Conservation (phyloP, 805 yeast genomes). For the Cyberlindnera nakhonratchasimensis region DNA sequence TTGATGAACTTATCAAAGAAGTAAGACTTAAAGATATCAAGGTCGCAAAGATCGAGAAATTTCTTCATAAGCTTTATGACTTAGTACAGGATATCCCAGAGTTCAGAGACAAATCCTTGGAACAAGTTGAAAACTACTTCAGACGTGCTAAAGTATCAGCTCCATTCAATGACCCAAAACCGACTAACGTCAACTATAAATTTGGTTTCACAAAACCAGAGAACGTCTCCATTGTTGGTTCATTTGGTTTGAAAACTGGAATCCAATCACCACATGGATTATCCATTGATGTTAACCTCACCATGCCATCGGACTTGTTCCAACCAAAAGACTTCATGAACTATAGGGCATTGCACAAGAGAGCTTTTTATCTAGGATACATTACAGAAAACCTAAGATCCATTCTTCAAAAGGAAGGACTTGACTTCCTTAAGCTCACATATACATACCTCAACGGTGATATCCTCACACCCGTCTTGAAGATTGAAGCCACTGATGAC, state of each 20-base stretch:
- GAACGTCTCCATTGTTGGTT: conserved; percentile 77
- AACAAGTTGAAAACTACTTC: conserved; percentile 57
- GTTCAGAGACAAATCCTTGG: conserved; percentile 46
- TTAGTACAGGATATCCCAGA: conserved; percentile 63
- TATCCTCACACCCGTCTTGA: conserved; percentile 68
- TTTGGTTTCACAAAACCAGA: conserved; percentile 69
- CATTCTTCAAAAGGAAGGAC: conserved; percentile 48
- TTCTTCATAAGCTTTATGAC: conserved; percentile 69
- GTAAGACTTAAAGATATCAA: conserved; percentile 69
- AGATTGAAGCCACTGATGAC: conserved; percentile 52
- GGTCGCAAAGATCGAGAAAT: conserved; percentile 64
- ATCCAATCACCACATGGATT: conserved; percentile 59
- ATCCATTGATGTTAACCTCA: conserved; percentile 73
- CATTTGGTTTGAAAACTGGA: conserved; percentile 84
- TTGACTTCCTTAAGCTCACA: conserved; percentile 47
- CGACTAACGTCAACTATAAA: conserved; percentile 65
- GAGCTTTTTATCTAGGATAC: conserved; percentile 82
- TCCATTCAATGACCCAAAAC: conserved; percentile 92
- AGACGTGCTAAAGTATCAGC: conserved; percentile 51
- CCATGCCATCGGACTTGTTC: conserved; percentile 75
- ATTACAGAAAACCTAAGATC: conserved; percentile 62
- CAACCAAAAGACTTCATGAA: conserved; percentile 88
- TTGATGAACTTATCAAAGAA: conserved; percentile 85
- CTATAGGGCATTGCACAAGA: conserved; percentile 84
- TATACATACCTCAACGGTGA: conserved; percentile 77